Evolutionary conservation across 768 basidiomycete species (phyloP).

Genomic region (Suillus alpinus): DNA sequence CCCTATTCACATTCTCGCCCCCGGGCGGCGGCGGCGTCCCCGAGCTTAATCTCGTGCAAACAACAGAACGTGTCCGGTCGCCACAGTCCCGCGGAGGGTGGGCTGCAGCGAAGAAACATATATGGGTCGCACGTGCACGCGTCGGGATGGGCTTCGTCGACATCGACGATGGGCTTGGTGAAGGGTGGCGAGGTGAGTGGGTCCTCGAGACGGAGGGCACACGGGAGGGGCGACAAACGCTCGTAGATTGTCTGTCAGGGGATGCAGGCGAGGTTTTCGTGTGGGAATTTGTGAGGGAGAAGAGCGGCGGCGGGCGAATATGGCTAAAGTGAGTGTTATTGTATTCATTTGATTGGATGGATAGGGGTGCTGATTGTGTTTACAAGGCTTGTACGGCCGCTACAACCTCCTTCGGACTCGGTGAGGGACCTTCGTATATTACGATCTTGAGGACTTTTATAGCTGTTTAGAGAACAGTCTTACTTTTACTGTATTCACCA

Average conservation of each 20-base stretch:
- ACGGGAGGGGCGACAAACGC: slow-evolving; percentile 52
- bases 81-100: slow-evolving; percentile 59
- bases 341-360: not conserved
- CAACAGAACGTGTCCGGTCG: slow-evolving; percentile 45
- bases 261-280: slow-evolving; percentile 32
- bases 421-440: not conserved
- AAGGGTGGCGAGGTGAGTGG: slow-evolving; percentile 79
- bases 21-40: slow-evolving; percentile 35
- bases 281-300: slow-evolving; percentile 64
- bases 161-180: slow-evolving; percentile 44
- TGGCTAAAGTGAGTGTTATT: slow-evolving; percentile 57
- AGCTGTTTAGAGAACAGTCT: not conserved
- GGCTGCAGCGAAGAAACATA: slow-evolving; percentile 57
- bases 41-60: slow-evolving; percentile 45
- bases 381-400: not conserved
- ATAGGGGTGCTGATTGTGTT: not conserved
- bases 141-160: slow-evolving; percentile 36
- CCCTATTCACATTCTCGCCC: slow-evolving; percentile 26
- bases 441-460: slow-evolving; percentile 1
- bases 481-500: not conserved
- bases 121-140: slow-evolving; percentile 61
- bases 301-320: slow-evolving; percentile 53
- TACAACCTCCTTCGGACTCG: not conserved
- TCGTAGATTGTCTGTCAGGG: slow-evolving; percentile 52
- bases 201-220: slow-evolving; percentile 79